Conservation (phyloP, 805 yeast species). For the Pichia membranifaciens region DNA sequence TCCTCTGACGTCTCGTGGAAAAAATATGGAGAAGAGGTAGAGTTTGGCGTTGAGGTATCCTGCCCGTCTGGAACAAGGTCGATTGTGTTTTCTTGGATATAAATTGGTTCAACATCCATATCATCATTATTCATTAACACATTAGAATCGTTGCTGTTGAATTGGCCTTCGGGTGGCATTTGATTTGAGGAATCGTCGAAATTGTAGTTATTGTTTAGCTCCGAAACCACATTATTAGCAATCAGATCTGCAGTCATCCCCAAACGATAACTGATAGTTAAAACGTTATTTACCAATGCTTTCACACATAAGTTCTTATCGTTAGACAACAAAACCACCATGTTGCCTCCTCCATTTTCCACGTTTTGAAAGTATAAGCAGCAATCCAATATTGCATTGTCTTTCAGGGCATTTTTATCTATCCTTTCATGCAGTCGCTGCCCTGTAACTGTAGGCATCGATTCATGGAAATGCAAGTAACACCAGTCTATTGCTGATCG, state of each 20-base stretch:
- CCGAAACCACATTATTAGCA: slow-evolving; percentile 35
- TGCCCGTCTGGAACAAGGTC: not conserved
- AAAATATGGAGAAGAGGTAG: not conserved
- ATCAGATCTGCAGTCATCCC: slow-evolving; percentile 42
- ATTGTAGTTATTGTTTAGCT: slow-evolving; percentile 15
- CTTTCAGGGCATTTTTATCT: slow-evolving; percentile 45
- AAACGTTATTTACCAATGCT: slow-evolving; percentile 60
- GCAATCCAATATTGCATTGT: slow-evolving; percentile 84
- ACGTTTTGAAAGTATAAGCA: slow-evolving; percentile 51
- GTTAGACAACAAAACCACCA: slow-evolving; percentile 66
- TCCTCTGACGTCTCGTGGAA: not conserved
- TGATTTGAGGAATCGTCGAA: not conserved
- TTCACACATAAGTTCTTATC: slow-evolving; percentile 79
- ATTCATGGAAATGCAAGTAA: slow-evolving; percentile 49
- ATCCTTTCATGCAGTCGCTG: slow-evolving; percentile 55
- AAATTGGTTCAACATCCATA: not conserved
- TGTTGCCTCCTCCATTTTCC: slow-evolving; percentile 25
- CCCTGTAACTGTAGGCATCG: slow-evolving; percentile 48
- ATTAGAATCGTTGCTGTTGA: not conserved
- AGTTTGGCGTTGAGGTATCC: not conserved
- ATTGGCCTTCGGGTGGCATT: slow-evolving; percentile 8
- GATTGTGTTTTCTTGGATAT: not conserved
- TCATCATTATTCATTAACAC: not conserved
- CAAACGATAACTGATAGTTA: slow-evolving; percentile 53
- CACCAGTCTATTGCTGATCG: slow-evolving; percentile 79